Conservation (phyloP, 1,284 basidiomycete species). For the Puccinia triticina region DNA sequence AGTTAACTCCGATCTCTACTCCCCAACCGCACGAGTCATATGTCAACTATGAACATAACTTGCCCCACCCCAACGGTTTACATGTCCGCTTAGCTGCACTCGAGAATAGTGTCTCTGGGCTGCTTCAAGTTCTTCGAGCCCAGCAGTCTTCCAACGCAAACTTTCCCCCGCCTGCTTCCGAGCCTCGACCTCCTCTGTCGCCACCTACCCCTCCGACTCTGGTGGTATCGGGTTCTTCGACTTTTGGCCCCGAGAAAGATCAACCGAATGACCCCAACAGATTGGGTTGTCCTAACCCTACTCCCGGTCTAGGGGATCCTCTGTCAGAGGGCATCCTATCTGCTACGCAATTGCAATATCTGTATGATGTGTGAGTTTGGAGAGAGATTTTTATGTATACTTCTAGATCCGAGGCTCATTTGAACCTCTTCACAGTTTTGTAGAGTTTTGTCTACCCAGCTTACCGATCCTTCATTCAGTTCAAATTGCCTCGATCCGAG, state of each 20-base stretch:
- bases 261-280: conserved; percentile 16
- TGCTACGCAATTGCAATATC: conserved; percentile 24
- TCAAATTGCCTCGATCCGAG: conserved; percentile 35
- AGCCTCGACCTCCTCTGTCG: conserved; percentile 26
- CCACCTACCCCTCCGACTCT: conserved; percentile 40
- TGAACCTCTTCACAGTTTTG: conserved; percentile 28
- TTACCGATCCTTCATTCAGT: conserved; percentile 45
- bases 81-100: conserved; percentile 42
- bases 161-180: neutral
- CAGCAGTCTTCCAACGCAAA: conserved; percentile 15
- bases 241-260: conserved; percentile 45
- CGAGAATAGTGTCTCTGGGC: conserved; percentile 47
- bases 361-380: conserved; percentile 43
- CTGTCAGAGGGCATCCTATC: conserved; percentile 37
- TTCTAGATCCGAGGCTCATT: neutral
- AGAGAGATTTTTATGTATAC: too few species aligned
- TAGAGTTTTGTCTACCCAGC: conserved; percentile 47
- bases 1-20: conserved; percentile 20
- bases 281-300: neutral
- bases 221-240: conserved; percentile 15
- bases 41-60: neutral
- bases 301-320: conserved; percentile 26
- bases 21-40: conserved; percentile 26
- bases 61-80: conserved; percentile 16
- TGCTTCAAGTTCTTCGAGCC: conserved; percentile 44